Evolutionary conservation across 1,284 basidiomycete genomes (phyloP), one percentile per base, ranked within the genome.

Genomic region (Apiotrichum domesticum): DNA sequence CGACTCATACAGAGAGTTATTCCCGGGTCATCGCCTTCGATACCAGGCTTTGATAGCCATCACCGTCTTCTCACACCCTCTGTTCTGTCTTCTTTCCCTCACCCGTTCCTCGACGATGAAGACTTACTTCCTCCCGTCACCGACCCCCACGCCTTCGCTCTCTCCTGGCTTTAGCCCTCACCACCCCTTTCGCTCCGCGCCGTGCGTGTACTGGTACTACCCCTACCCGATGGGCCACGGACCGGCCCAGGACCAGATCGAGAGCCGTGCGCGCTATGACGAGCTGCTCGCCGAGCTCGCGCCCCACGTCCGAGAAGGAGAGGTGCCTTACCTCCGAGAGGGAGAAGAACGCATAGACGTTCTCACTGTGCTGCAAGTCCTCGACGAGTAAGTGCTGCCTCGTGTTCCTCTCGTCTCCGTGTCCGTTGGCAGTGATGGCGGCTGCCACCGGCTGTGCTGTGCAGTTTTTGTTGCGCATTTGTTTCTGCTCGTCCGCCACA

Each of bases 151-250:
- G 11, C 41, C 41, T 7, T 42, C 41, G 6, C 9, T 42, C 41
- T 42, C 41, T n/a, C 41, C 41, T 7, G 35, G n/a, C 9, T 10
- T 14, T 4, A 39, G 32, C 47, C 47, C 47, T n/a, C 11, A 40
- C 47, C 35, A 40, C 35, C 47, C 47, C 2, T 32, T 51, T 11
- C 39, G 39, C 39, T 15, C 49, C 6, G 3, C 32, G 2, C 40
- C 29, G 13, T 4, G 7, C 8, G n/a, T 21, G 33, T 51, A 51
- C 50, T 43, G 41, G 40, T 43, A 51, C 50, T 51, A 42, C 40
- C 50, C 50, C 4, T 51, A 35, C n/a, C 50, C 50, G 14, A 29
- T 43, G 41, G 50, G 50, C 33, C 41, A 44, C 50, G 39, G 33
- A 40, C 49, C 49, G 35, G 29, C n/a, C 35, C 3, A n/a, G 13